phyloP scores from a whole-genome alignment of 495 filamentous ascomycete species.

The Aspergillus ostianus region DNA sequence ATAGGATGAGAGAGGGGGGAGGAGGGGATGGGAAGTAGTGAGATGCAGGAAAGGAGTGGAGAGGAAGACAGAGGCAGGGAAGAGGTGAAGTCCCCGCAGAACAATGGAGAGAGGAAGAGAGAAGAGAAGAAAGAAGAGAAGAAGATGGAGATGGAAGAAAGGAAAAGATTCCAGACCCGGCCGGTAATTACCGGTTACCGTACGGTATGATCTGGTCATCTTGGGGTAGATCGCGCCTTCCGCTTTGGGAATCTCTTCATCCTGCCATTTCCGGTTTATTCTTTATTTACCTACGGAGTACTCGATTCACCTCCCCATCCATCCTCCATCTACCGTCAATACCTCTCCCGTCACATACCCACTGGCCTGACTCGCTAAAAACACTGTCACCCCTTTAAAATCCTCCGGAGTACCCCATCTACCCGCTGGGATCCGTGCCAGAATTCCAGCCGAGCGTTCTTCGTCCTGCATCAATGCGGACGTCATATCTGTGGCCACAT shows the following conservation, averaged over 20 bases:
- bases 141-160: background rate
- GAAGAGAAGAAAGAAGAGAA: background rate
- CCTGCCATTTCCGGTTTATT: background rate
- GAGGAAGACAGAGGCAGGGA: background rate
- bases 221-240: background rate
- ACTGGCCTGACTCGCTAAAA: slow-evolving; percentile 54
- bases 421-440: slow-evolving; percentile 73
- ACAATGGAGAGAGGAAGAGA: background rate
- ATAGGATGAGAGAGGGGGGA: background rate
- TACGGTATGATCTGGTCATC: background rate
- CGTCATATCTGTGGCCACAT: slow-evolving; percentile 88
- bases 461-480: slow-evolving; percentile 66
- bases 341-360: slow-evolving; percentile 80
- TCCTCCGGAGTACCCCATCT: slow-evolving; percentile 54
- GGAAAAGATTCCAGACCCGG: background rate
- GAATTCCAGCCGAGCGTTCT: slow-evolving; percentile 62
- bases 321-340: slow-evolving; percentile 79
- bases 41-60: background rate
- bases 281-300: no score
- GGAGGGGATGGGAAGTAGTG: background rate
- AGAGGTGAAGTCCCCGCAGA: background rate
- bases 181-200: background rate
- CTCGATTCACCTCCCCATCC: slow-evolving; percentile 87
- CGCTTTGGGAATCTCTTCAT: background rate
- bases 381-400: slow-evolving; percentile 39